Evolutionary conservation across 2,329 filamentous ascomycete genomes (phyloP).

Genomic region (Madurella fahalii): DNA sequence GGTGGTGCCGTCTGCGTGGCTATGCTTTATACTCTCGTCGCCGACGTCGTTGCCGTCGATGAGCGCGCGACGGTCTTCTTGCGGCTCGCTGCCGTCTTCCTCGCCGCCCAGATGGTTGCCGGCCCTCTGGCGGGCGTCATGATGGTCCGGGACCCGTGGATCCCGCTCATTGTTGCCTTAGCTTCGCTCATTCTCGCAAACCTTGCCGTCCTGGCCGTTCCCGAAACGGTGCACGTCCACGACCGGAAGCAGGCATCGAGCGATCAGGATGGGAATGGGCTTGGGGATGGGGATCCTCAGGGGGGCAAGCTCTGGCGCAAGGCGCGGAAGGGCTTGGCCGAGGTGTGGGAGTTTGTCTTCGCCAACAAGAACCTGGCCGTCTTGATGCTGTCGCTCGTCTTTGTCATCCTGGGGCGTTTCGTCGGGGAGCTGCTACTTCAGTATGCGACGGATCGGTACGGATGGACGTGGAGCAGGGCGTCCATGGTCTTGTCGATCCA

Average conservation of each 20-base stretch:
- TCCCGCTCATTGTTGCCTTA: constrained; percentile 36
- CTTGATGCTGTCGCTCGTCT: constrained; percentile 36
- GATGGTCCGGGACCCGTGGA: constrained; percentile 38
- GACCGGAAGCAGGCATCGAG: constrained; percentile 6
- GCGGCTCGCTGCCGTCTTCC: constrained; percentile 34
- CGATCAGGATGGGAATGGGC: background rate
- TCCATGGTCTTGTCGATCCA: constrained; percentile 40
- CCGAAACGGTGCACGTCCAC: constrained; percentile 40
- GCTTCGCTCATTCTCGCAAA: constrained; percentile 30
- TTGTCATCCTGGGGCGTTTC: constrained; percentile 33
- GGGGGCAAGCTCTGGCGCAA: constrained; percentile 25
- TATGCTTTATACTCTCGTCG: constrained; percentile 44
- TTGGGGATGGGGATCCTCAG: background rate
- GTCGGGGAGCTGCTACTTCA: constrained; percentile 44
- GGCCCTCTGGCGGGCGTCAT: constrained; percentile 40
- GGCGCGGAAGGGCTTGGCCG: constrained; percentile 28
- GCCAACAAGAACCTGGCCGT: constrained; percentile 36
- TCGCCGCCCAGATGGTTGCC: constrained; percentile 37
- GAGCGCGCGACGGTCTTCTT: constrained; percentile 39
- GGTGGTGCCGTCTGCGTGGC: constrained; percentile 37
- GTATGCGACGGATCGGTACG: constrained; percentile 49
- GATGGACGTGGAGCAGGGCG: constrained; percentile 45
- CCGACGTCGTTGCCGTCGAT: constrained; percentile 39
- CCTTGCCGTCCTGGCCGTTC: constrained; percentile 33
- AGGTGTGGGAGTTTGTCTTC: constrained; percentile 39